Percentiles rank a stretch among this genome's conserved stretches.
phyloP scores from a whole-genome alignment of 2,329 filamentous ascomycete species.

The Xylaria sp. region DNA sequence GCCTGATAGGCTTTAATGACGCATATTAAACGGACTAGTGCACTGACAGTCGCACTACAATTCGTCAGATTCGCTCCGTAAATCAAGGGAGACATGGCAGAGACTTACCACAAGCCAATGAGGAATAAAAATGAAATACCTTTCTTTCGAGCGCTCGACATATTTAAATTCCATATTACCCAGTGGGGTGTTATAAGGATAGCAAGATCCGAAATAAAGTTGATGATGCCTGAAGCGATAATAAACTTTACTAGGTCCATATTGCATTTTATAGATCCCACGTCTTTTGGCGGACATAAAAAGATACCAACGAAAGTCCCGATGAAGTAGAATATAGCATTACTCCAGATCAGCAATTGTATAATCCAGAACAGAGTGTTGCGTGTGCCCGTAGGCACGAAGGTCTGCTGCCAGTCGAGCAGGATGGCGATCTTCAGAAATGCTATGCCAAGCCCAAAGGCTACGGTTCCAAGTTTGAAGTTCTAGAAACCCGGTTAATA shows the following conservation, averaged over 20 bases:
- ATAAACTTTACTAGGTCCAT: constrained; percentile 18
- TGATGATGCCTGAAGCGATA: constrained; percentile 26
- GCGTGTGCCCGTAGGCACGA: constrained; percentile 20
- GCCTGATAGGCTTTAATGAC: constrained; percentile 1
- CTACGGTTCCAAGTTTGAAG: constrained; percentile 20
- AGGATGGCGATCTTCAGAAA: constrained; percentile 29
- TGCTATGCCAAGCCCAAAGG: constrained; percentile 22
- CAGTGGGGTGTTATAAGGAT: constrained; percentile 31
- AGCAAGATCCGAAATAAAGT: constrained; percentile 31
- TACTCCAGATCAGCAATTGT: constrained; percentile 17
- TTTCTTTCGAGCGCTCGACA: constrained; percentile 24
- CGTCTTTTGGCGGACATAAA: constrained; percentile 13
- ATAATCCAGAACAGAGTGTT: constrained; percentile 25
- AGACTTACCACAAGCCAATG: constrained; percentile 32
- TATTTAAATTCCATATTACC: constrained; percentile 32
- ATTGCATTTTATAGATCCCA: constrained; percentile 1
- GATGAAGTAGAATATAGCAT: constrained; percentile 29
- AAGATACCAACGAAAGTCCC: constrained; percentile 28
- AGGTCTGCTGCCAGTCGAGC: constrained; percentile 26
- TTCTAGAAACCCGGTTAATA: neutral
- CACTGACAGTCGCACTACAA: constrained; percentile 26
- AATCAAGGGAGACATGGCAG: neutral
- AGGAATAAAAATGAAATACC: constrained; percentile 31
- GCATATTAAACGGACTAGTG: constrained; percentile 23
- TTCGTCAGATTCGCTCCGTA: neutral